Percentiles rank a stretch among this genome's conserved stretches.
Conservation (phyloP, 2,329 filamentous ascomycete genomes). For the Botrytis hyacinthi region DNA sequence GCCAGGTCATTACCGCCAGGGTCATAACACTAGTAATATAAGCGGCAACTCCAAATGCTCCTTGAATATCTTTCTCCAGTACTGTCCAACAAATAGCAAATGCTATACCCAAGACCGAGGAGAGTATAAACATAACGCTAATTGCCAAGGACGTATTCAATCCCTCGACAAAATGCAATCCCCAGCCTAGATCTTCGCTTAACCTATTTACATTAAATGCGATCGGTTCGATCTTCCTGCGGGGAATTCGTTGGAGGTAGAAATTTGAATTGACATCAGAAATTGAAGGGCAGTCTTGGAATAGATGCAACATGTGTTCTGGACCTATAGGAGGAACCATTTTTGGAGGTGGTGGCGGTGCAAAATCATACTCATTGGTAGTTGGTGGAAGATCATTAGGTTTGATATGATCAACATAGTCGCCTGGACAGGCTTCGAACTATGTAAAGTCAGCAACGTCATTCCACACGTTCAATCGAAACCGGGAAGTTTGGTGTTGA, state of each 20-base stretch:
- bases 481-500: neutral
- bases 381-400: conserved; percentile 21
- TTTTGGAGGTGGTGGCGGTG: conserved; percentile 20
- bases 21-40: conserved; percentile 25
- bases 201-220: neutral
- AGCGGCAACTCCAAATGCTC: conserved; percentile 23
- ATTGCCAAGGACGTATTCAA: neutral
- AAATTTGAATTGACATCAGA: neutral
- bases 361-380: conserved; percentile 23
- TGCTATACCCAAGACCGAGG: neutral
- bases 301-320: neutral
- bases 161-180: conserved; percentile 4
- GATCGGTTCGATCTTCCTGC: conserved; percentile 11
- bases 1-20: conserved; percentile 24
- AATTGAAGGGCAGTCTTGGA: neutral
- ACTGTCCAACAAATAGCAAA: conserved; percentile 11
- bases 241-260: conserved; percentile 2
- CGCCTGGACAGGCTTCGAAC: conserved; percentile 15
- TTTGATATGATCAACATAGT: conserved; percentile 21
- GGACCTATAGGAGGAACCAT: conserved; percentile 12
- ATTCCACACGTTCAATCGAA: neutral
- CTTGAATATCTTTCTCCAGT: conserved; percentile 23
- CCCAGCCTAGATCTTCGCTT: neutral
- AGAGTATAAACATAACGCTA: neutral
- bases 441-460: neutral